These are phyloP conservation scores for Lipomyces yamadae DNA, from an alignment of 805 yeast species.

Conservation along the genomic window DNA sequence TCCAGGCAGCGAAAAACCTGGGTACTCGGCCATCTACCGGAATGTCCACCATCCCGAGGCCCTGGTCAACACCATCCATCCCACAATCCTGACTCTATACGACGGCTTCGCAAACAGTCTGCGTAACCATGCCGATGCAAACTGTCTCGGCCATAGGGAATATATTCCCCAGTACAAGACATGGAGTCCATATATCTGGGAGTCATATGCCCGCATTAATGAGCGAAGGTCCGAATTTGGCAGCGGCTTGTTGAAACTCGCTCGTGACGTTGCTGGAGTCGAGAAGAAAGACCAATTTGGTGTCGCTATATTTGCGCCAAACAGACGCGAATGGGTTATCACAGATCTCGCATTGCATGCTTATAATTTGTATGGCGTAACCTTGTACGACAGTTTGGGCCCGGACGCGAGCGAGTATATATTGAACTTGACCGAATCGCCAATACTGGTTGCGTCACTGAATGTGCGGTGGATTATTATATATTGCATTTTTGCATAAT, in stretches of 20 bases:
- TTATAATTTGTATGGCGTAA: slow-evolving; percentile 58
- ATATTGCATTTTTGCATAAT: neutral
- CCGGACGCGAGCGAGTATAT: slow-evolving; percentile 67
- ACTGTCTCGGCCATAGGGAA: slow-evolving; percentile 50
- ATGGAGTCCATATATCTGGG: slow-evolving; percentile 53
- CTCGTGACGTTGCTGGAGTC: slow-evolving; percentile 42
- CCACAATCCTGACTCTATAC: slow-evolving; percentile 31
- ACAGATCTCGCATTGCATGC: slow-evolving; percentile 70
- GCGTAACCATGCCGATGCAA: slow-evolving; percentile 32
- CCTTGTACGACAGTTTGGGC: slow-evolving; percentile 61
- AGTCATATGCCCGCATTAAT: slow-evolving; percentile 52
- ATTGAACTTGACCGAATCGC: slow-evolving; percentile 63
- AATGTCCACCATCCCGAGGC: slow-evolving; percentile 48
- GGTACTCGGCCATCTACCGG: slow-evolving; percentile 60
- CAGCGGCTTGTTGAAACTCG: slow-evolving; percentile 55
- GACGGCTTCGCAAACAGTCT: slow-evolving; percentile 29
- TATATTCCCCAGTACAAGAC: slow-evolving; percentile 46
- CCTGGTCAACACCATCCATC: slow-evolving; percentile 39
- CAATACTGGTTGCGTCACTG: slow-evolving; percentile 61
- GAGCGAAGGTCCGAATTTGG: slow-evolving; percentile 57
- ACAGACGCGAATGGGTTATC: slow-evolving; percentile 70
- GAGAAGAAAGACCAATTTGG: slow-evolving; percentile 52
- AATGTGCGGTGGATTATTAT: slow-evolving; percentile 40
- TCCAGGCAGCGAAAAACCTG: slow-evolving; percentile 51
- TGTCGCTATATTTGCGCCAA: slow-evolving; percentile 61